Base-by-base conservation (phyloP, 345 rosid species). In the Dipteronia sinensis region DNA sequence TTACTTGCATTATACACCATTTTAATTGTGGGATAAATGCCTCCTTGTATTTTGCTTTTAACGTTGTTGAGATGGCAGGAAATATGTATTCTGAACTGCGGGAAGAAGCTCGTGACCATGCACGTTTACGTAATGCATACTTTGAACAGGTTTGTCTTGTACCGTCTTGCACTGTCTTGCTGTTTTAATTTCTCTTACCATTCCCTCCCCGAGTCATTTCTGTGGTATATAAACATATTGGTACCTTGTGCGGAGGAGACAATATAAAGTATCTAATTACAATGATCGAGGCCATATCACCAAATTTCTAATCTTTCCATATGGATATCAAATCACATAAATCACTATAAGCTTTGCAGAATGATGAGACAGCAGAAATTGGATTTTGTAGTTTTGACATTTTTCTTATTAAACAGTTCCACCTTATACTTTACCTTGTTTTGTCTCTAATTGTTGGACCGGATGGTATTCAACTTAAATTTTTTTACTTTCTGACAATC, bases 31-130 rank as follows among this genome's bases (percentile, higher is more conserved):
- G 79, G 81, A 72, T 63, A 76, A 79, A 73, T 81, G 72, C 63
- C 49, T 77, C 85, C 78, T 76, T 72, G n/a, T 78, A 71, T 85
- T 80, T 74, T 87, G 85, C 82, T 85, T 42, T 82, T 89, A 81
- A 90, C 72, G 58, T 73, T 80, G 76, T 85, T 88, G 91, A 85
- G 86, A 83, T 91, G 87, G 83, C 86, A 97, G 99, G 91, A 65
- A 92, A 86, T 79, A 69, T 94, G 90, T 94, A 94, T 82, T 80
- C 98, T 79, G 92, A 91, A 40, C 82, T 90, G 79, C 93, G 98
- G 72, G 98, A 89, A 86, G 99, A 96, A 78, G 98, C 98, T 78
- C 92, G 94, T 74, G 94, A 92, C 87, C 94, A 89, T 75, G 98
- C 97, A 64, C 94, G 98, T 72, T 75, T 96, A 79, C 85, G 99